A percentile compares a stretch with the other conserved stretches of the same genome.
These are phyloP conservation scores for Termitomyces bulborhizus DNA, from an alignment of 768 basidiomycete genomes.

Conservation along the genomic window DNA sequence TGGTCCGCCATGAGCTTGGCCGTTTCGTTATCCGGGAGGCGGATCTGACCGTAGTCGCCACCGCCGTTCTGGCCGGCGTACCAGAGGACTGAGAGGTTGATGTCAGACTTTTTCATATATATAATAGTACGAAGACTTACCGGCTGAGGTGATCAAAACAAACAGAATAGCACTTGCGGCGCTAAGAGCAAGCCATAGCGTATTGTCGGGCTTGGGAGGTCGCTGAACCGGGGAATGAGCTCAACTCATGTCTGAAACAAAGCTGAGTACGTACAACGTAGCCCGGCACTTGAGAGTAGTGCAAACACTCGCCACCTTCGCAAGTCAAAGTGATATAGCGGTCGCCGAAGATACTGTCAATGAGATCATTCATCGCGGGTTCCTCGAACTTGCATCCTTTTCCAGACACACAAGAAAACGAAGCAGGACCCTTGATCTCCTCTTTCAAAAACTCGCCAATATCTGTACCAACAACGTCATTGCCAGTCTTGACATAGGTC, in stretches of 20 bases:
- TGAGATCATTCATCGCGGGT: conserved; percentile 93
- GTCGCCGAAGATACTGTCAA: conserved; percentile 92
- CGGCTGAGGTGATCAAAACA: conserved; percentile 60
- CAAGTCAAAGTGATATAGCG: conserved; percentile 83
- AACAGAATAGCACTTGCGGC: conserved; percentile 72
- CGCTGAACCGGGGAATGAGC: conserved; percentile 29
- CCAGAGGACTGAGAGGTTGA: conserved; percentile 59
- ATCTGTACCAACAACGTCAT: conserved; percentile 41
- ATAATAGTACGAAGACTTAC: conserved; percentile 26
- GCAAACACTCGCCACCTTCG: conserved; percentile 87
- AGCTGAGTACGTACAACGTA: conserved; percentile 50
- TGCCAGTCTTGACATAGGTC: neutral
- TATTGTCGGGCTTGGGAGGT: conserved; percentile 82
- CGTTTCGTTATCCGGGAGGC: conserved; percentile 75
- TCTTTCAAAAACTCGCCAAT: conserved; percentile 90
- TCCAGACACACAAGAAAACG: conserved; percentile 71
- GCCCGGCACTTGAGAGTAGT: conserved; percentile 93
- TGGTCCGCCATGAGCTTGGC: conserved; percentile 90
- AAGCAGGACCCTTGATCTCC: conserved; percentile 86
- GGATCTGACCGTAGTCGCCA: conserved; percentile 65
- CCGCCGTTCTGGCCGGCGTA: conserved; percentile 76
- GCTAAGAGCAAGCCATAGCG: conserved; percentile 77
- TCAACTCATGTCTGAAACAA: neutral
- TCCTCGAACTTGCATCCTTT: conserved; percentile 88
- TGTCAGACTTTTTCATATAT: neutral